These are phyloP conservation scores for Trichosporon ovoides DNA, from an alignment of 1,284 basidiomycete genomes.

Conservation along the genomic window DNA sequence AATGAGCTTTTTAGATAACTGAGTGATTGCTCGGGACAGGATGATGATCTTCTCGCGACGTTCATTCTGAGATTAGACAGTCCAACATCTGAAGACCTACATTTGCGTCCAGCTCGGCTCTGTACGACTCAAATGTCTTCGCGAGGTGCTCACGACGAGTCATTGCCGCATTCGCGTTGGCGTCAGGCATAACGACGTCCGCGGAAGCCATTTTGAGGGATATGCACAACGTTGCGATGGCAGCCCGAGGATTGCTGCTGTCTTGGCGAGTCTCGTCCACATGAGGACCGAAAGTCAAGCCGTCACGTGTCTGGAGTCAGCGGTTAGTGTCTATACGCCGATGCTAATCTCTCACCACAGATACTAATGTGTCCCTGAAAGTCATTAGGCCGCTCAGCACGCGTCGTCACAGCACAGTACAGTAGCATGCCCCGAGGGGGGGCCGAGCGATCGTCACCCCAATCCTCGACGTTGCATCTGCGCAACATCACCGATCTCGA, in stretches of 20 bases:
- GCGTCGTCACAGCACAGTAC: slow-evolving; percentile 4
- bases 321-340: neutral
- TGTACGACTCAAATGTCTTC: slow-evolving; percentile 41
- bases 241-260: neutral
- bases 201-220: neutral
- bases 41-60: slow-evolving; percentile 48
- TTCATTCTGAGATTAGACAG: slow-evolving; percentile 37
- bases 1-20: slow-evolving; percentile 89
- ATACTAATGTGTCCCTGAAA: neutral
- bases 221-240: neutral
- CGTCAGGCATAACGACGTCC: slow-evolving; percentile 22
- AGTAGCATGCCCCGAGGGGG: neutral
- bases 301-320: neutral
- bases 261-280: neutral
- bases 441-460: neutral
- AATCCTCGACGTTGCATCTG: neutral
- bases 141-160: slow-evolving; percentile 34
- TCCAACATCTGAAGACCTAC: slow-evolving; percentile 22
- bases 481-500: slow-evolving; percentile 1
- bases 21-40: slow-evolving; percentile 71
- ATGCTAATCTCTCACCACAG: neutral
- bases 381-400: slow-evolving; percentile 3
- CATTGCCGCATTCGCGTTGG: slow-evolving; percentile 11
- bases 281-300: neutral
- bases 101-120: slow-evolving; percentile 41